Base-by-base conservation (phyloP, 176 grass and related monocot genomes). In the Secale cereale region DNA sequence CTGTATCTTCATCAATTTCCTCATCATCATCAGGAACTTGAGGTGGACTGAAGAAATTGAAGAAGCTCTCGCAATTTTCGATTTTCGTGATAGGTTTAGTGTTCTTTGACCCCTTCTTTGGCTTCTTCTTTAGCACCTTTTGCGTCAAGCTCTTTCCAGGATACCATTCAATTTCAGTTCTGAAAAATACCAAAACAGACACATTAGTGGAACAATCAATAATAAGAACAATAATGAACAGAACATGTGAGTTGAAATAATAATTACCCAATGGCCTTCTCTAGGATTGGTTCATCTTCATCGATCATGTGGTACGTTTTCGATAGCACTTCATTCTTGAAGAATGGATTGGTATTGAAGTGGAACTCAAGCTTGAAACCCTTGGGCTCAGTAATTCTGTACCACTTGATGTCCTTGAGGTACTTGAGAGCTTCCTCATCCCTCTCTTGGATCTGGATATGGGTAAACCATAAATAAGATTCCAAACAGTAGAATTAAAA, bases 31-130 rank as follows among this genome's bases (percentile, higher is more conserved):
- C 97, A 80, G 97, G 97, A 78, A 99, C 88, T 86, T 99, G 90
- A 77, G 97, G 97, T 64, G 97, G 97, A 81, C 80, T 94, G 82
- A 99, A 99, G 76, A 99, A 99, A 90, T 99, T 99, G 63, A 99
- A 99, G 80, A 99, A 99, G 80, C 97, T 99, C 66, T 96, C 93
- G 40, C 97, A 99, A 11, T 83, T 82, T 88, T 99, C 97, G 41
- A 88, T 97, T 92, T 94, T 99, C 26, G 88, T 94, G 32, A 99
- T 90, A 59, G 92, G 94, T 52, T 99, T 97, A 20, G 90, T 59
- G 33, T 96, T 97, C 88, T 96, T 96, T 63, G 97, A 94, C 2
- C 97, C 93, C 88, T 96, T 99, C 80, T 90, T 92, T 39, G 90
- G 97, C 77, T 96, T 99, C 90, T 97, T 99, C 80, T 96, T 99